Base-by-base conservation (phyloP, 106 monocot genomes). In the Agapanthus africanus region DNA sequence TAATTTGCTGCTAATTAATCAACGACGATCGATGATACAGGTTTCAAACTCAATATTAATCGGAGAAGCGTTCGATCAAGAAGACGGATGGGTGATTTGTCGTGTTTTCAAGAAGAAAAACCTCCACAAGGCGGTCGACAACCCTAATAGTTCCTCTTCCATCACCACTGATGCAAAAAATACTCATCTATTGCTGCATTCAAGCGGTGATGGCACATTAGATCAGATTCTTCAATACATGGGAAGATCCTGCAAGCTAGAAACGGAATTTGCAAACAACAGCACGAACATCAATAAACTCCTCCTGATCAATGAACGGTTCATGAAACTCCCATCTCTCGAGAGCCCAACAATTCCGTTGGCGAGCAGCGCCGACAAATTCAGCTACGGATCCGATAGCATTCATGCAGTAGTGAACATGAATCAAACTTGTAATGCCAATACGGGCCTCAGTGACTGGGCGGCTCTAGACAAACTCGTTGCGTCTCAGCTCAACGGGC, bases 41-140 rank as follows among this genome's bases (percentile, higher is more conserved):
- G 3, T 32, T 30, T 7, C 13, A 31, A 30, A 11, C 59, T 13
- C 31, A n/a, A n/a, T n/a, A n/a, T n/a, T 42, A 21, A 39, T 64
- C 7, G 22, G 4, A 2, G 64, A 79, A 37, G 40, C 59, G 14
- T 38, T 34, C 59, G 41, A 44, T 21, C 84, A 82, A 70, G 95
- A 97, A 59, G 89, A 91, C 6, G 97, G 97, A 11, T 97, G 97
- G 97, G 97, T 97, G 23, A 82, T 97, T 18, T 97, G 97, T 75
- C 74, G 97, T 4, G 91, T 97, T 33, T 97, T 97, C 88, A 97
- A 87, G 78, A 97, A 97, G 82, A 97, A 89, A 84, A 86, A 75
- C 77, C 74, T 82, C 39, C 73, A 75, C 64, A 97, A 89, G 74
- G 42, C 74, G 35, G 15, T 77, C 19, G 84, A 77, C 14, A 65